Evolutionary conservation across 345 rosid species (phyloP).

Genomic region (Heritiera littoralis): DNA sequence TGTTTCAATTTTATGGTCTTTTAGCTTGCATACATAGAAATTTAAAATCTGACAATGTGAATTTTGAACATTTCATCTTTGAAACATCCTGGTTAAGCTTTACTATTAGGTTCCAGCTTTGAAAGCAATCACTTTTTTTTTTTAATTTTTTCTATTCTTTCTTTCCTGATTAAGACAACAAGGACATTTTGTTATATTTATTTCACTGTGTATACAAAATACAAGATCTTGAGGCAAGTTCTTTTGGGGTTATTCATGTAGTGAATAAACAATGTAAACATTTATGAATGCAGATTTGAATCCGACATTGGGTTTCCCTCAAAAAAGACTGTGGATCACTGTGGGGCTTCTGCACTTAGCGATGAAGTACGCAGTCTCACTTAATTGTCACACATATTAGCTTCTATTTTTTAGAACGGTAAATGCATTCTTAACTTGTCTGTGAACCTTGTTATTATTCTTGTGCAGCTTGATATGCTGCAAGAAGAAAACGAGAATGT

Average conservation of each 20-base stretch:
- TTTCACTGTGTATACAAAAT: not conserved
- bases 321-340: conserved; percentile 57
- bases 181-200: not conserved
- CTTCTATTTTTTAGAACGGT: conserved; percentile 4
- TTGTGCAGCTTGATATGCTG: conserved; percentile 82
- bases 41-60: not conserved
- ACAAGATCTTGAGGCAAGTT: not conserved
- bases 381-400: not conserved
- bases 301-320: conserved; percentile 49
- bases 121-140: not conserved
- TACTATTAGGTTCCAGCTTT: not conserved
- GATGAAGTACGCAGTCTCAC: conserved; percentile 67
- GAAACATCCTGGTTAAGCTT: not conserved
- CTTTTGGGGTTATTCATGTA: not conserved
- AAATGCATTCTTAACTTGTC: conserved; percentile 11
- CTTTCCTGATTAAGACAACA: not conserved
- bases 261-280: conserved; percentile 5
- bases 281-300: conserved; percentile 53
- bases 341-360: conserved; percentile 84
- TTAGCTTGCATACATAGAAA: not conserved
- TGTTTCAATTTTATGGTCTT: conserved; percentile 11
- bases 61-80: not conserved
- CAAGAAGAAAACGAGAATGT: conserved; percentile 84
- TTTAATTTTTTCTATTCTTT: not conserved
- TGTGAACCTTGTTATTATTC: conserved; percentile 22